Evolutionary conservation across 2,329 filamentous ascomycete genomes (phyloP).

Genomic region (Ceratocystis harringtonii): DNA sequence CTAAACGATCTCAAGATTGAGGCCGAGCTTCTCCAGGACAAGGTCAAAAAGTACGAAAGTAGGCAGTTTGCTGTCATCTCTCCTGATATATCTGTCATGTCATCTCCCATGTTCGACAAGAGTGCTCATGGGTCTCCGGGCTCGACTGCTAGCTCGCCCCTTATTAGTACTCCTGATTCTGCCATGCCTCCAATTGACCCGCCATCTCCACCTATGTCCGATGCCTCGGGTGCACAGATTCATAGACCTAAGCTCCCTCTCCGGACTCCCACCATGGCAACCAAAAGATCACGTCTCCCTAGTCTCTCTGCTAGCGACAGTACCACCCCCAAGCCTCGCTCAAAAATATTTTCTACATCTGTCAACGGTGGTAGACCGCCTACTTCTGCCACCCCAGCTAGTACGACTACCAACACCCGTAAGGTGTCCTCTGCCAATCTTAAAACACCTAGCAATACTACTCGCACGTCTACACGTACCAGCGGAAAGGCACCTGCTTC

Average conservation of each 20-base stretch:
- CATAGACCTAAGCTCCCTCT: conserved; percentile 24
- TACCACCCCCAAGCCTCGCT: conserved; percentile 42
- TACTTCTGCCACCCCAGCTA: conserved; percentile 17
- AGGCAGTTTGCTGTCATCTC: conserved; percentile 45
- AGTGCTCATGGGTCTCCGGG: conserved; percentile 53
- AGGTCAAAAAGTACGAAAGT: conserved; percentile 57
- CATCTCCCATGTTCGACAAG: conserved; percentile 58
- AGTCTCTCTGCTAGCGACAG: conserved; percentile 34
- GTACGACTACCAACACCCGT: conserved; percentile 20
- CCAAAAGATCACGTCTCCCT: conserved; percentile 32
- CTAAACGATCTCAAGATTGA: conserved; percentile 88
- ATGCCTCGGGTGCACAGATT: conserved; percentile 48
- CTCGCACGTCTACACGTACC: conserved; percentile 34
- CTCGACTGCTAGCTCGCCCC: conserved; percentile 81
- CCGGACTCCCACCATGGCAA: conserved; percentile 25
- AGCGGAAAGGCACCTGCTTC: conserved; percentile 37
- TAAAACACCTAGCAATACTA: conserved; percentile 29
- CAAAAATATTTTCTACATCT: conserved; percentile 28
- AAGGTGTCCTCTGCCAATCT: conserved; percentile 12
- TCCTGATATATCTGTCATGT: conserved; percentile 47
- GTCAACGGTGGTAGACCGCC: conserved; percentile 20
- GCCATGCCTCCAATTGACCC: conserved; percentile 59
- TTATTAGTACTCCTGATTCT: conserved; percentile 64
- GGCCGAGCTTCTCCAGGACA: conserved; percentile 85
- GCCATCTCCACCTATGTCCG: conserved; percentile 86